Evolutionary conservation across 495 filamentous ascomycete genomes (phyloP), one percentile per base, ranked within the genome.

Genomic region (Aspergillus wentii): DNA sequence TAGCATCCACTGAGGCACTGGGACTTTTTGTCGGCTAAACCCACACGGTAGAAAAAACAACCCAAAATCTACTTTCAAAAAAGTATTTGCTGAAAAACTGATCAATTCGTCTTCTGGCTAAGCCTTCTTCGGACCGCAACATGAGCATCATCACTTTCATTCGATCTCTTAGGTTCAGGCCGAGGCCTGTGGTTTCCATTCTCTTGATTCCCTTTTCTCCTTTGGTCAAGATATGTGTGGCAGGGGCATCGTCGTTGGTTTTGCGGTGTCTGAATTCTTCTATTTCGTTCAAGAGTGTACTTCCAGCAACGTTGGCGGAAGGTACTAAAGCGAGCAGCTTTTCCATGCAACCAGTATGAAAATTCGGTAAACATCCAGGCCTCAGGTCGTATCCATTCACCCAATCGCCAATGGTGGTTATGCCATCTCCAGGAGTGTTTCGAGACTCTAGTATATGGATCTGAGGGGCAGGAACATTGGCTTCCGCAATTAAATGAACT

Each of bases 401-500:
- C 7, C 52, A 17, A 34, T 52, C 41, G 0, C 61, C 62, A 22
- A 40, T 46, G 5, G 50, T 54, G 22, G 52, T 46, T 44, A 66
- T 54, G 1, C 50, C 55, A 1, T 62, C 64, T 1, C 64, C 62
- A 0, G 50, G 28, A 1, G 46, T 27, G 9, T 42, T 27, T 17
- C 44, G 36, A 0, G 46, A 34, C 30, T 69, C 62, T 0, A 69
- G 44, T 42, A 69, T 57, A 33, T 63, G 61, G 41, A 66, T 59
- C 28, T 61, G 52, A 2, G 29, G 35, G 0, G 48, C 46, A 1
- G 62, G 53, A 2, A 66, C 43, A 2, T 62, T 47, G 6, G 60
- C 61, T 46, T 71, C 57, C 8, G 59, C 49, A 35, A 71, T 61
- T 27, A 68, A 50, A 38, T 59, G 54, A 8, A 59, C 46, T 2